Conservation (phyloP, 2,329 filamentous ascomycete genomes). For the Endoconidiophora polonica region DNA sequence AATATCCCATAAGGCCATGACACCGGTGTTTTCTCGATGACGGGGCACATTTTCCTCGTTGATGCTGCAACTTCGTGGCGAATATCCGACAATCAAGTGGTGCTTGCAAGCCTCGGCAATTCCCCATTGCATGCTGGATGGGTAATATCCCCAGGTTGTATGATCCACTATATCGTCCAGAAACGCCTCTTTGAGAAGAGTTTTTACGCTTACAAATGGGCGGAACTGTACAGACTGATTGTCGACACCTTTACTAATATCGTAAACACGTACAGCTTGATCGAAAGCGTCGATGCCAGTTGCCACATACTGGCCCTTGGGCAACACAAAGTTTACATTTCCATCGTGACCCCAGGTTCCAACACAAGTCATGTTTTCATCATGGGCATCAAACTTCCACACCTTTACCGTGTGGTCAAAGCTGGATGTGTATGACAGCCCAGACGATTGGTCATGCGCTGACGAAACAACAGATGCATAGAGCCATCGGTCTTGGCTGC, state of each 20-base stretch:
- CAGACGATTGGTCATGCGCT: conserved; percentile 31
- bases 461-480: conserved; percentile 48
- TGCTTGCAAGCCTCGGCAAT: conserved; percentile 27
- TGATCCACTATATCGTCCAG: neutral
- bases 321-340: conserved; percentile 45
- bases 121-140: conserved; percentile 48
- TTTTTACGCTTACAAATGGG: conserved; percentile 17
- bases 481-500: conserved; percentile 44
- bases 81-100: conserved; percentile 45
- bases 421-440: conserved; percentile 39
- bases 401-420: conserved; percentile 46
- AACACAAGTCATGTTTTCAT: conserved; percentile 24
- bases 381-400: conserved; percentile 29
- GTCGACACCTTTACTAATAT: no score
- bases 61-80: conserved; percentile 34
- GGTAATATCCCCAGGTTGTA: conserved; percentile 42
- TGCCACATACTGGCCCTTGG: conserved; percentile 31
- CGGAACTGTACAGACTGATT: conserved; percentile 18
- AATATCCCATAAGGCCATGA: conserved; percentile 44
- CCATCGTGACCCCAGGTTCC: conserved; percentile 38
- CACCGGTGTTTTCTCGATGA: conserved; percentile 39
- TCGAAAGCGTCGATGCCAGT: conserved; percentile 40
- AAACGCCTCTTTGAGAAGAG: neutral
- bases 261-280: conserved; percentile 40
- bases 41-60: conserved; percentile 43